These are phyloP conservation scores for Colletotrichum sp. DNA, from an alignment of 2,329 filamentous ascomycete species.

Conservation along the genomic window DNA sequence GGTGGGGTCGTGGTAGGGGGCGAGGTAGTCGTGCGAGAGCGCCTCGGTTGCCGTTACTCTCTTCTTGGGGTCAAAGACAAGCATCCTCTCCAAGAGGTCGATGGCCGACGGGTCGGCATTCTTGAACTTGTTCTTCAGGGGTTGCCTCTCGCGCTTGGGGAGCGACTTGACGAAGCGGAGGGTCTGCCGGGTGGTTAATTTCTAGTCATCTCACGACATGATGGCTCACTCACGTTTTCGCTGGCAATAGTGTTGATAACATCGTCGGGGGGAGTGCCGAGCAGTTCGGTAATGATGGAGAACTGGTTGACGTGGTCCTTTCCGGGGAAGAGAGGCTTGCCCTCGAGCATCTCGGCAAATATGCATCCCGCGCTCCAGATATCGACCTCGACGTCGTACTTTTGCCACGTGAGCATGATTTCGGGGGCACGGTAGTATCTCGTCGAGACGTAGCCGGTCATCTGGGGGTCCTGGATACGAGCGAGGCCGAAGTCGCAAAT, in stretches of 20 bases:
- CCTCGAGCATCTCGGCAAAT: slow-evolving; percentile 98
- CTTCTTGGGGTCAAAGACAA: slow-evolving; percentile 98
- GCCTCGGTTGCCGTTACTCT: slow-evolving; percentile 87
- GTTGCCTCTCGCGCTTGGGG: slow-evolving; percentile 90
- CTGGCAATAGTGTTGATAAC: slow-evolving; percentile 99
- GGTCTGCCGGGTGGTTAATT: slow-evolving; percentile 62
- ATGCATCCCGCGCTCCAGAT: slow-evolving; percentile 99
- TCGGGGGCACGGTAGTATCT: slow-evolving; percentile 98
- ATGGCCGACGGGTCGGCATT: slow-evolving; percentile 88
- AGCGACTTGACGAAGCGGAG: slow-evolving; percentile 96
- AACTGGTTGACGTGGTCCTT: slow-evolving; percentile 99
- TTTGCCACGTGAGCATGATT: slow-evolving; percentile 99
- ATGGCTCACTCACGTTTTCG: slow-evolving; percentile 77
- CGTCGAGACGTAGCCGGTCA: slow-evolving; percentile 99
- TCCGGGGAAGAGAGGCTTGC: slow-evolving; percentile 96
- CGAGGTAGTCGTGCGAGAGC: slow-evolving; percentile 89
- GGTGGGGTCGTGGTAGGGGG: slow-evolving; percentile 95
- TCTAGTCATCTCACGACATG: background rate
- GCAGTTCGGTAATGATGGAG: slow-evolving; percentile 97
- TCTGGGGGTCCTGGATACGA: slow-evolving; percentile 97
- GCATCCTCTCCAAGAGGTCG: slow-evolving; percentile 93
- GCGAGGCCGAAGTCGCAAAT: slow-evolving; percentile 99
- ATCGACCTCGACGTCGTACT: slow-evolving; percentile 98
- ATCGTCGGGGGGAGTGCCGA: slow-evolving; percentile 96
- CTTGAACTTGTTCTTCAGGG: slow-evolving; percentile 88